These are phyloP conservation scores for Penicillium angulare DNA, from an alignment of 495 filamentous ascomycete genomes.

Conservation along the genomic window DNA sequence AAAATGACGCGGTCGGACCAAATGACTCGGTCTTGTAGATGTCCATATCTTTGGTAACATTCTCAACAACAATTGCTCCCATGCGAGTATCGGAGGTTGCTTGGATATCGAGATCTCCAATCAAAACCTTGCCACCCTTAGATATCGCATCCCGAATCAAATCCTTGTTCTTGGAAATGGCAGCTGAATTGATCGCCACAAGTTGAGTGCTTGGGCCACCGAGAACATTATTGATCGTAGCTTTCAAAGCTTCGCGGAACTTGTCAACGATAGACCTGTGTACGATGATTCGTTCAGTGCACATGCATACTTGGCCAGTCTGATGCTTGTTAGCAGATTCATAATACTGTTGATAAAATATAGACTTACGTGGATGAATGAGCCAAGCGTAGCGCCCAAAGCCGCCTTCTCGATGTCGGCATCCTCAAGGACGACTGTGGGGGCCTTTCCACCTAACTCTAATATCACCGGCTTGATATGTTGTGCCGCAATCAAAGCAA, in stretches of 20 bases:
- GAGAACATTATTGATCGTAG: neutral
- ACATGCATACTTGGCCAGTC: conserved; percentile 81
- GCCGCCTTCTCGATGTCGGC: conserved; percentile 57
- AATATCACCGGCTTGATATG: conserved; percentile 66
- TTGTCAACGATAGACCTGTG: conserved; percentile 10
- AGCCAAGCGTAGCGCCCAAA: conserved; percentile 44
- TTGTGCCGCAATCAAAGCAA: conserved; percentile 57
- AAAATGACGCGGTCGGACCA: conserved; percentile 84
- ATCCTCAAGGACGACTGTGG: conserved; percentile 64
- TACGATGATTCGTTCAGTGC: conserved; percentile 72
- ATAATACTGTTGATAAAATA: too few relatives aligned
- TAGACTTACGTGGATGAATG: too few relatives aligned
- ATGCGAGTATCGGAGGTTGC: too few relatives aligned
- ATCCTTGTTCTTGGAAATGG: neutral
- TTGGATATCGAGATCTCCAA: neutral
- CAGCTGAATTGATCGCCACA: too few relatives aligned
- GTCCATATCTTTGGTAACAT: neutral
- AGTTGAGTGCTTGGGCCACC: neutral
- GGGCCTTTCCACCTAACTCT: conserved; percentile 69
- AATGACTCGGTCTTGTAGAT: conserved; percentile 80
- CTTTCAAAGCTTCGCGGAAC: neutral
- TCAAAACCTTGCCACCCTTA: neutral
- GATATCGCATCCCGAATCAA: neutral
- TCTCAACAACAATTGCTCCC: neutral
- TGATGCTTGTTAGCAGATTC: too few relatives aligned